Percentiles rank a stretch among this genome's conserved stretches.
Evolutionary conservation across 148 eudicot species (phyloP).

Genomic region (Nepenthes mirabilis): DNA sequence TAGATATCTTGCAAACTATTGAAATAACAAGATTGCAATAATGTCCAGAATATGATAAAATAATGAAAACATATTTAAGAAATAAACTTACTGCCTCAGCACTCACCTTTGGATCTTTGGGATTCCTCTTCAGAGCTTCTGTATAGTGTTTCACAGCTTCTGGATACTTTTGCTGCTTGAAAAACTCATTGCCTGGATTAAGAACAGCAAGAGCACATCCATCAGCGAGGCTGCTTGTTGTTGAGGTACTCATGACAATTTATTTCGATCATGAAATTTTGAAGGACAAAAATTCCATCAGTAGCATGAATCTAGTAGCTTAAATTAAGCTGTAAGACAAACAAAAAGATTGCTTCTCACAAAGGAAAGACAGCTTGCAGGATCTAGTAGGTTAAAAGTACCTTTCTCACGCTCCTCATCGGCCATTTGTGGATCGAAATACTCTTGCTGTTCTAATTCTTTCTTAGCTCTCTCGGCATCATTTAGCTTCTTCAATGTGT

Average conservation of each 20-base stretch:
- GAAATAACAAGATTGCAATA: too few relatives aligned
- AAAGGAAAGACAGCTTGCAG: too few relatives aligned
- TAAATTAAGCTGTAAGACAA: too few relatives aligned
- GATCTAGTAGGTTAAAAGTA: conserved; percentile 5
- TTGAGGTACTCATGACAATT: too few relatives aligned
- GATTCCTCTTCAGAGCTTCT: conserved; percentile 81
- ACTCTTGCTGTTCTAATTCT: conserved; percentile 85
- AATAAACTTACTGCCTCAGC: neutral
- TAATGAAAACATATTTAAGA: neutral
- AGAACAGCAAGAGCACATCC: neutral
- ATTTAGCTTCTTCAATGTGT: conserved; percentile 79
- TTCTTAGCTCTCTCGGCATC: conserved; percentile 97
- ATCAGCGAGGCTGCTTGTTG: too few relatives aligned
- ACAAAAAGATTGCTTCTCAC: too few relatives aligned
- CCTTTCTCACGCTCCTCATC: conserved; percentile 99
- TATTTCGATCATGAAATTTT: too few relatives aligned
- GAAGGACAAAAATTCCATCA: too few relatives aligned
- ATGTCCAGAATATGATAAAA: too few relatives aligned
- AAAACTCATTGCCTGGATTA: conserved; percentile 64
- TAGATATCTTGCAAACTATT: too few relatives aligned
- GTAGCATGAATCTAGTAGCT: too few relatives aligned
- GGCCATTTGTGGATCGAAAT: conserved; percentile 73
- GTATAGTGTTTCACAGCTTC: conserved; percentile 86
- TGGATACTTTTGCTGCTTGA: conserved; percentile 82
- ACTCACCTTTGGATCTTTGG: conserved; percentile 60